Evolutionary conservation across 2,329 filamentous ascomycete species (phyloP), one percentile per base, ranked within the genome.

Genomic region (Exophiala mesophila): DNA sequence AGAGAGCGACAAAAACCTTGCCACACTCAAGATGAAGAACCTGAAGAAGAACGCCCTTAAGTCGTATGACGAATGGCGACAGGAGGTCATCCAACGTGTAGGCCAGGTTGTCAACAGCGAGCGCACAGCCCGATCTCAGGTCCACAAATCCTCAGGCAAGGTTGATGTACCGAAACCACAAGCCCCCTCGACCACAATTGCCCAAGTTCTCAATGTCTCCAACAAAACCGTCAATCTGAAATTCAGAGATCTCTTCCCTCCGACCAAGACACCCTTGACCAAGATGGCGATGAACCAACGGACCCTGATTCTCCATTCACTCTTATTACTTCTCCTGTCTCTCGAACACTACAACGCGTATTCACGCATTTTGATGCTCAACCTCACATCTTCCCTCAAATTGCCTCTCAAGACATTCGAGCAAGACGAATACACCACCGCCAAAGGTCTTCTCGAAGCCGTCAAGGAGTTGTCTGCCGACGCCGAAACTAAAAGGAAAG

Each of bases 41-140:
- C 64, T 88, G 55, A 88, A 81, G 66, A 79, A 76, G 49, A 80
- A 83, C 40, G 75, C 81, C 2, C 60, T 94, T 4, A 67, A 73
- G 5, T 80, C 83, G 59, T 94, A 90, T 59, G 80, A 84, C 44
- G 83, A 87, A 51, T 97, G 90, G 90, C 78, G 86, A 55, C 73
- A 78, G 4, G 70, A 72, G 9, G 77, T 95, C 7, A 68, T 86
- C 29, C 73, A 78, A 43, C 77, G 88, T 10, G 69, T 94, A 17
- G 77, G 80, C 13, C 83, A 92, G 53, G 76, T 88, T 24, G 73
- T 88, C 13, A 72, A 74, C 30, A 59, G 60, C 29, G 63, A 71
- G 8, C 71, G 67, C 39, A 71, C 75, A n/a, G 49, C 44, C 5
- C 47, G 56, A n/a, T 48, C 58, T 7, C 50, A 60, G 62, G 67